Conservation (phyloP, 305 asterid genomes). For the Solanum chacoense region DNA sequence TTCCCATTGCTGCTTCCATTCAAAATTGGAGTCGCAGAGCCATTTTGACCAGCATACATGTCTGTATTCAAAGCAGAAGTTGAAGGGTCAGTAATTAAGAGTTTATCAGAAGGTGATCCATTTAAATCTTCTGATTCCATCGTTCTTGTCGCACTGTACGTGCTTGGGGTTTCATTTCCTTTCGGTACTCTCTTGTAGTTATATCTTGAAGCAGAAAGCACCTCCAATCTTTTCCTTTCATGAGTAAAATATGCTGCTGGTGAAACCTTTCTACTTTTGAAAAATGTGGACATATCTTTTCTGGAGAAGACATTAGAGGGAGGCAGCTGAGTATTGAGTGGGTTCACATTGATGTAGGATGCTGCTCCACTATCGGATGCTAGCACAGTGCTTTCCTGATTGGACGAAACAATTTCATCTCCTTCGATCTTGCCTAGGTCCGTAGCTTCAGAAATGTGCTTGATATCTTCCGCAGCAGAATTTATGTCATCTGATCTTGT, state of each 20-base stretch:
- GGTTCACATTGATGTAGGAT: constrained; percentile 42
- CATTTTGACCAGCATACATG: constrained; percentile 24
- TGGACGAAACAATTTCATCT: constrained; percentile 4
- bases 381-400: constrained; percentile 13
- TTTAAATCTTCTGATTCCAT: constrained; percentile 28
- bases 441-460: constrained; percentile 21
- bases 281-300: constrained; percentile 69
- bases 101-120: constrained; percentile 22
- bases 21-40: constrained; percentile 14
- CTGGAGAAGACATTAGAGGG: constrained; percentile 69
- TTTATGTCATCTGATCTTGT: constrained; percentile 14
- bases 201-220: constrained; percentile 34
- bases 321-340: constrained; percentile 75
- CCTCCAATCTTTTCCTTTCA: constrained; percentile 46
- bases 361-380: constrained; percentile 20
- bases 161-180: constrained; percentile 20
- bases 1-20: constrained; percentile 22
- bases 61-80: constrained; percentile 14
- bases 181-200: constrained; percentile 24
- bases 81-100: constrained; percentile 17
- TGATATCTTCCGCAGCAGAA: constrained; percentile 17
- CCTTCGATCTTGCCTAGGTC: constrained; percentile 18
- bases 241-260: constrained; percentile 54
- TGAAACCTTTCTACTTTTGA: constrained; percentile 46
- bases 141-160: constrained; percentile 16